Evolutionary conservation across 2,329 filamentous ascomycete genomes (phyloP).

Genomic region (Arthrobotrys musiformis): DNA sequence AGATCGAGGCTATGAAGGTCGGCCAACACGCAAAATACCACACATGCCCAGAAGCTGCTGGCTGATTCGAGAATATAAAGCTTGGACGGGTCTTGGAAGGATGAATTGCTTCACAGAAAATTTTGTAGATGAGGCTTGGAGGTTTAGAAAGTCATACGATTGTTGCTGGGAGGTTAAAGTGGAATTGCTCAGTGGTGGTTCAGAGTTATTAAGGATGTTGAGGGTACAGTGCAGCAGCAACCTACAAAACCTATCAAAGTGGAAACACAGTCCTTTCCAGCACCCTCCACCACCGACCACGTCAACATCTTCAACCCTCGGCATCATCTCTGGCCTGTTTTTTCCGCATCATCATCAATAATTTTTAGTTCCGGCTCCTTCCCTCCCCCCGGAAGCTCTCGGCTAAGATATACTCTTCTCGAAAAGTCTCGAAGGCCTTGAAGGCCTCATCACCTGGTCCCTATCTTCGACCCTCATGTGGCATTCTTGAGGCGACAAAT

Average conservation of each 20-base stretch:
- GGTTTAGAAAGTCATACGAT: background rate
- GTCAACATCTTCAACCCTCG: constrained; percentile 7
- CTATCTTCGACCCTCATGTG: no score
- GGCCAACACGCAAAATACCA: constrained; percentile 24
- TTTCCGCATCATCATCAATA: background rate
- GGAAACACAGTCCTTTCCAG: constrained; percentile 6
- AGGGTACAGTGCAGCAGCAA: background rate
- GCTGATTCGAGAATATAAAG: constrained; percentile 13
- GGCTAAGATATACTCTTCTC: background rate
- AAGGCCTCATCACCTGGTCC: background rate
- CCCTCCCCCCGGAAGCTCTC: background rate
- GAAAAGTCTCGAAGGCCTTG: background rate
- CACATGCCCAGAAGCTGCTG: background rate
- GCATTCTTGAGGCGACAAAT: background rate
- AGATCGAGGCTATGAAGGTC: constrained; percentile 9
- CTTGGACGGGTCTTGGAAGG: background rate
- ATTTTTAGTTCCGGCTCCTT: no score
- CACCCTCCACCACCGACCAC: background rate
- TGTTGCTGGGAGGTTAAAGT: background rate
- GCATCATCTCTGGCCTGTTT: background rate
- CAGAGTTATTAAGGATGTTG: background rate
- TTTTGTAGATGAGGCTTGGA: background rate
- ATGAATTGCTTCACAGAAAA: background rate
- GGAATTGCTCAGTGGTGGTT: background rate
- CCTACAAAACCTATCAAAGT: background rate